phyloP scores from a whole-genome alignment of 257 asterid species.

The Nicotiana paniculata region DNA sequence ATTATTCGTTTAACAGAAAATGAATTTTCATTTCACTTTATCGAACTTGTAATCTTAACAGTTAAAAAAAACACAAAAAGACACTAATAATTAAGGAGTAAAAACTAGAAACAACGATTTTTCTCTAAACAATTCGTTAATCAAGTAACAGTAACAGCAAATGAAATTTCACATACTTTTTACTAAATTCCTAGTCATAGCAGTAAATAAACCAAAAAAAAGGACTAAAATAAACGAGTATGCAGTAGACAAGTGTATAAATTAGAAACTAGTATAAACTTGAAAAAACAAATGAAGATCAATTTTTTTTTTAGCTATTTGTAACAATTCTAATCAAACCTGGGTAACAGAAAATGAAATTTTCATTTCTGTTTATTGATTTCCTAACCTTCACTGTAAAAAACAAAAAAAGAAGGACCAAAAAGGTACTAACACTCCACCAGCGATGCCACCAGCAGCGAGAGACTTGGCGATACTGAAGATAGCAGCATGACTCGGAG shows the following conservation, averaged over 20 bases:
- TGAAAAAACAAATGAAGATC: no score
- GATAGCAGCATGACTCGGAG: slow-evolving; percentile 48
- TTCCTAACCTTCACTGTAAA: neutral
- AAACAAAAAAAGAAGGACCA: neutral
- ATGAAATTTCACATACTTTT: no score
- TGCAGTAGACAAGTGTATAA: no score
- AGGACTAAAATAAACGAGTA: no score
- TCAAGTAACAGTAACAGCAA: no score
- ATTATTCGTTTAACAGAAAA: neutral
- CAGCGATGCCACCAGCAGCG: slow-evolving; percentile 95
- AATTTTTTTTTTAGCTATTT: neutral
- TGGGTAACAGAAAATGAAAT: neutral
- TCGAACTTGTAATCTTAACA: neutral
- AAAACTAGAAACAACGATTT: neutral
- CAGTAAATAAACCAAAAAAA: no score
- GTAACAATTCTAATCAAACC: neutral
- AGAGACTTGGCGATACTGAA: slow-evolving; percentile 78
- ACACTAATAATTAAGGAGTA: neutral
- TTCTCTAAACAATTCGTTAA: no score
- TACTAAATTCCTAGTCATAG: no score
- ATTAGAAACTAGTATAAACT: no score
- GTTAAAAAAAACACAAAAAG: neutral
- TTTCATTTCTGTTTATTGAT: neutral
- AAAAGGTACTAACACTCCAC: slow-evolving; percentile 69
- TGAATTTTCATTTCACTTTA: neutral